These are phyloP conservation scores for Solanum chacoense DNA, from an alignment of 305 asterid genomes.

Conservation along the genomic window DNA sequence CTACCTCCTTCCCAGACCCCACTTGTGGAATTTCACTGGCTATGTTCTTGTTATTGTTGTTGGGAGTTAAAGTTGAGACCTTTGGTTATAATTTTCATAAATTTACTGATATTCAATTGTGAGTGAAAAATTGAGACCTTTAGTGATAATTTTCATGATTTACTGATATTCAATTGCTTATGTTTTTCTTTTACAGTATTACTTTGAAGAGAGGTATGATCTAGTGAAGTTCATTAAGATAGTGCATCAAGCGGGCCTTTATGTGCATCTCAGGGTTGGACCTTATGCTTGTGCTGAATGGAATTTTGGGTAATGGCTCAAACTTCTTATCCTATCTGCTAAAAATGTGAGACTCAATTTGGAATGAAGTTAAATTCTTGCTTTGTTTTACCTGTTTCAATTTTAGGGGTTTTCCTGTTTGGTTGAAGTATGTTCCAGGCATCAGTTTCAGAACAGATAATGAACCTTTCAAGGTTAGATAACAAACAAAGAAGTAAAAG, in stretches of 20 bases:
- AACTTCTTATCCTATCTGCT: not conserved
- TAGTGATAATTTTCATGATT: not conserved
- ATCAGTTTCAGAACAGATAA: slow-evolving; percentile 31
- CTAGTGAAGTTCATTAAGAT: slow-evolving; percentile 23
- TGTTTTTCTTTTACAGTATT: slow-evolving; percentile 8
- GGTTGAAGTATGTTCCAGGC: slow-evolving; percentile 29
- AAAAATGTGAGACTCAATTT: not conserved
- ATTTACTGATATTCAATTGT: not conserved
- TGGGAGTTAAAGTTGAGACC: not conserved
- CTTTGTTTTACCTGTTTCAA: not conserved
- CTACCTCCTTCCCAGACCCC: not conserved
- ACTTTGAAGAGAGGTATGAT: slow-evolving; percentile 23
- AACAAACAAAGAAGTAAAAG: not conserved
- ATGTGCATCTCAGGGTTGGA: slow-evolving; percentile 29
- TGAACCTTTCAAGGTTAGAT: slow-evolving; percentile 22
- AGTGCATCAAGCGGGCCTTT: slow-evolving; percentile 27
- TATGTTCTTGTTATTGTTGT: not conserved
- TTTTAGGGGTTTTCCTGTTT: slow-evolving; percentile 27
- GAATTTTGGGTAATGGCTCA: slow-evolving; percentile 25
- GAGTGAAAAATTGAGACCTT: not conserved
- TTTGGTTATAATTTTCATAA: not conserved
- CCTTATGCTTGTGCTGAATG: slow-evolving; percentile 36
- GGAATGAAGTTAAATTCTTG: not conserved
- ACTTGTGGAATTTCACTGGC: not conserved
- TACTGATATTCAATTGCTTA: not conserved